Conservation (phyloP, 2,329 filamentous ascomycete species). For the Fusarium sp. region DNA sequence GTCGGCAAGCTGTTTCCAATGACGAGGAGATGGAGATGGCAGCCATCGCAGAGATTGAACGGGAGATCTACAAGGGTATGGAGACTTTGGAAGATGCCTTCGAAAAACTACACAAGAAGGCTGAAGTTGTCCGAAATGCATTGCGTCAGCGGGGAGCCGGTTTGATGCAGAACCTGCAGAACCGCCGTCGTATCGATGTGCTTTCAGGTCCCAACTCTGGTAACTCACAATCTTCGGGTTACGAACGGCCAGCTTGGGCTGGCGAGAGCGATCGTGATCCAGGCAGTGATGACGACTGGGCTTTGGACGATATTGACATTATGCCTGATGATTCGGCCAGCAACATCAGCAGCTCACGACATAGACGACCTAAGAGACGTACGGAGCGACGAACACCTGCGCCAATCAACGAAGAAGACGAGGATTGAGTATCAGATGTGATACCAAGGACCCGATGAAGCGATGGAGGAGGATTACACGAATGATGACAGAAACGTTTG, state of each 20-base stretch:
- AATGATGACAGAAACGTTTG: constrained; percentile 37
- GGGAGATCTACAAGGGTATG: constrained; percentile 94
- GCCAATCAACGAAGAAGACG: constrained; percentile 77
- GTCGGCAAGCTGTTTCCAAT: constrained; percentile 77
- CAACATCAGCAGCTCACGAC: constrained; percentile 79
- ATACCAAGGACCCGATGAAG: constrained; percentile 12
- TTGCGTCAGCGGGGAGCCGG: constrained; percentile 87
- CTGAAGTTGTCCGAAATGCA: constrained; percentile 81
- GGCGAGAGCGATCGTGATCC: constrained; percentile 60
- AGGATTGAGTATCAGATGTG: constrained; percentile 61
- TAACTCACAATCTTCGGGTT: constrained; percentile 58
- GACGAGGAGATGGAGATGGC: constrained; percentile 96
- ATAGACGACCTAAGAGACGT: constrained; percentile 74
- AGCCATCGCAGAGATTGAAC: constrained; percentile 88
- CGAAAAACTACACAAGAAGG: constrained; percentile 87
- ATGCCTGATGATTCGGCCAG: constrained; percentile 84
- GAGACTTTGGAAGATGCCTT: constrained; percentile 94
- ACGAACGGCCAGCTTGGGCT: constrained; percentile 57
- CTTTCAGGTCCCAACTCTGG: constrained; percentile 61
- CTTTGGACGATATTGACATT: constrained; percentile 69
- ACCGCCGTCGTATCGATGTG: constrained; percentile 68
- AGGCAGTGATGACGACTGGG: constrained; percentile 69
- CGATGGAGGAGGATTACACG: constrained; percentile 17
- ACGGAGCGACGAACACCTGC: constrained; percentile 78
- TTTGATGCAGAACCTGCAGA: constrained; percentile 73